Base-by-base conservation (phyloP, 371 early-diverging fungal genomes). In the Apophysomyces sp. region DNA sequence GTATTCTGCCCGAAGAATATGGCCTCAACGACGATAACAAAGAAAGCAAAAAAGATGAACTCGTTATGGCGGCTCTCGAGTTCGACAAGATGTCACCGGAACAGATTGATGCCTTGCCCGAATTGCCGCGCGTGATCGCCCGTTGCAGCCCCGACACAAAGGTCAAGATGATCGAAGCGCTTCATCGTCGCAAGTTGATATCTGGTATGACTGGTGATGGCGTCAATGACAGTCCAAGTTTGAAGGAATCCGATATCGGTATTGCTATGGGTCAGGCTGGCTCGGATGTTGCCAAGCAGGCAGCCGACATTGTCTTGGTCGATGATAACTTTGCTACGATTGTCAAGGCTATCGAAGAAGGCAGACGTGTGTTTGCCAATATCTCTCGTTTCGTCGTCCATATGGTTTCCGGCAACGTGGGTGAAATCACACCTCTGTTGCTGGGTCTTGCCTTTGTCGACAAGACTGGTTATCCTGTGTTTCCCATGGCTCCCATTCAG, bases 141-240 rank as follows among this genome's bases (percentile, higher is more conserved):
- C 89, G 99, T 31, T 94, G 94, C 80, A 87, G 84, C 36, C 98
- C 99, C 5, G 97, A 98, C 68, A 96, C 96, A 71, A 99, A 99
- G 74, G 88, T 97, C 55, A 96, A 94, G 81, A 92, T 99, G 81
- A 95, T 99, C 34, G 85, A 91, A 73, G 94, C 97, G 0, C 76
- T 99, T 61, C 95, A 99, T 74, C 81, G 87, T n/a, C 86, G 89
- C 26, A 84, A 84, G 24, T 81, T 82, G 40, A 82, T 84, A 49
- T 86, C 82, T 59, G 89, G 83, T 59, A 89, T 90, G 92, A 93
- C 94, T 4, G 98, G 98, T 56, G 92, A 97, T 76, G 92, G 98
- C 78, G 89, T 96, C 41, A 96, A 93, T 65, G 98, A 98, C 75
- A 90, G 93, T 0, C 94, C 93, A 13, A 92, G 94, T 44, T 85